Percentiles rank a stretch among this genome's conserved stretches.
Conservation (phyloP, 192 early-diverging fungal genomes). For the Podila verticillata region DNA sequence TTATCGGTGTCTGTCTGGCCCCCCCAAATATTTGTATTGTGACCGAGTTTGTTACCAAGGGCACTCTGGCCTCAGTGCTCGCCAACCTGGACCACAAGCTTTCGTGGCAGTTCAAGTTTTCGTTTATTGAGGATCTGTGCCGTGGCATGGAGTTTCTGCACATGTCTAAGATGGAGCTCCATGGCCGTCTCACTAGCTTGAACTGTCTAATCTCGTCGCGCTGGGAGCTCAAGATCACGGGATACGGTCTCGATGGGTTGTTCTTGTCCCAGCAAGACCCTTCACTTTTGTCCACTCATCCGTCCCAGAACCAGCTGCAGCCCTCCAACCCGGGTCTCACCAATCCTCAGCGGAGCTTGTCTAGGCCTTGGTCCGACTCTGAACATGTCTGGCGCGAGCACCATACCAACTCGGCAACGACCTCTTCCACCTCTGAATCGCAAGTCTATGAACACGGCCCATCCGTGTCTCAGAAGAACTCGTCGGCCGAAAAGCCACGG, state of each 20-base stretch:
- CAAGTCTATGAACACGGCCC: no score
- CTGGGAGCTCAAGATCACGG: constrained; percentile 58
- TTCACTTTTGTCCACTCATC: not conserved
- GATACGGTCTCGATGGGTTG: constrained; percentile 53
- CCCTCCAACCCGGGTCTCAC: not conserved
- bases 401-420: not conserved
- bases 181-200: constrained; percentile 52
- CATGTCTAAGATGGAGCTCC: constrained; percentile 53
- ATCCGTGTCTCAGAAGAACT: no score
- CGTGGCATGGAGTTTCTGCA: constrained; percentile 59
- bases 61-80: constrained; percentile 45
- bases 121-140: constrained; percentile 55
- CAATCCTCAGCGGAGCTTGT: not conserved
- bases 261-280: constrained; percentile 27
- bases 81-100: constrained; percentile 55
- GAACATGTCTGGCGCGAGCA: not conserved
- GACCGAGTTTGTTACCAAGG: constrained; percentile 55
- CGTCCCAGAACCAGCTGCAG: not conserved
- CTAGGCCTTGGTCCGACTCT: constrained; percentile 2
- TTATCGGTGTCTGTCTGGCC: constrained; percentile 50
- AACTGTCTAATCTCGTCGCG: constrained; percentile 52
- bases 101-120: constrained; percentile 58
- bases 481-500: not conserved
- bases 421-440: no score
- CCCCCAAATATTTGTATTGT: constrained; percentile 50